Evolutionary conservation across 225 moss, liverwort and hornwort species (phyloP).

Genomic region (Thuidium tamariscinum): DNA sequence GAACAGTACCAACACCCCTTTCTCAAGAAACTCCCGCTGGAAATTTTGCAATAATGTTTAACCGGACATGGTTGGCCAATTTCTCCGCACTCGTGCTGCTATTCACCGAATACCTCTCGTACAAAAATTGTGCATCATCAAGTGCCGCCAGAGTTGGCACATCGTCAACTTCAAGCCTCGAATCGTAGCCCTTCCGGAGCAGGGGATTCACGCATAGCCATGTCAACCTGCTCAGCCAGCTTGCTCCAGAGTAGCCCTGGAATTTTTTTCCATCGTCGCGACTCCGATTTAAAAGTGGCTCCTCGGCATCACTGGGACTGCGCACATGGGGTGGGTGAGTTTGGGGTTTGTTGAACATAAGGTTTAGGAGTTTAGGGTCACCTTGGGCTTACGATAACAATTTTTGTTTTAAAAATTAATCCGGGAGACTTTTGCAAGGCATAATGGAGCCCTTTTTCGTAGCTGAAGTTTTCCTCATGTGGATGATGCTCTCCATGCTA

Average conservation of each 20-base stretch:
- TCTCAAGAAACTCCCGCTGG: conserved; percentile 14
- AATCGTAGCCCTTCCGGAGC: conserved; percentile 16
- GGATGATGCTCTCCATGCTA: too few relatives aligned
- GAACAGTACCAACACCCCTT: conserved; percentile 30
- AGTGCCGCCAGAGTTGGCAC: conserved; percentile 34
- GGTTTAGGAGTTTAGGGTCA: too few relatives aligned
- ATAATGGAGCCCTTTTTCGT: too few relatives aligned
- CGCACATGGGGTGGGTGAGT: too few relatives aligned
- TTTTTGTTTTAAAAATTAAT: too few relatives aligned
- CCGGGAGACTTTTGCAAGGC: too few relatives aligned
- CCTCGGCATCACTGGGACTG: neutral
- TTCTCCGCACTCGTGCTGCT: conserved; percentile 2
- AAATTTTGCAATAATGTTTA: conserved; percentile 13
- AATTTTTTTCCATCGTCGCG: neutral
- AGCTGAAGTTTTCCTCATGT: too few relatives aligned
- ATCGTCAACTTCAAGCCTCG: conserved; percentile 15
- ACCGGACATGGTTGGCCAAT: neutral
- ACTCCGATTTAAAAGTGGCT: neutral
- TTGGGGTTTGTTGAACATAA: too few relatives aligned
- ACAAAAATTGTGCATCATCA: conserved; percentile 20
- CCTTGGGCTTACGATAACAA: too few relatives aligned
- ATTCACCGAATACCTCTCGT: neutral
- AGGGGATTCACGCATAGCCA: conserved; percentile 50
- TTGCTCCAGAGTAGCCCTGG: neutral
- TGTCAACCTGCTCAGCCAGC: conserved; percentile 12